These are phyloP conservation scores for Metroxylon sagu DNA, from an alignment of 176 grass and related monocot species.

Conservation along the genomic window DNA sequence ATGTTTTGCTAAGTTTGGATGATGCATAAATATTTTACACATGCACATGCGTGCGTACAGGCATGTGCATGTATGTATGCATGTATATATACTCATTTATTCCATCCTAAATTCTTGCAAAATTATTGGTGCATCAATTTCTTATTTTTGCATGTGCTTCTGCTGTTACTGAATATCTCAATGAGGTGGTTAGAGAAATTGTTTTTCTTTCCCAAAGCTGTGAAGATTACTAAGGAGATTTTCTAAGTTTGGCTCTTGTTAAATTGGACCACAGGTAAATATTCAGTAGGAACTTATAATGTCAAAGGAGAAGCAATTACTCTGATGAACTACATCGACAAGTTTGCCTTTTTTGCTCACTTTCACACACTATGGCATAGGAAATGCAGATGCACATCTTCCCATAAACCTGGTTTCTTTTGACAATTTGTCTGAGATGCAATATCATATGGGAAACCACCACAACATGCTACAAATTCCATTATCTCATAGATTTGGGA, in stretches of 20 bases:
- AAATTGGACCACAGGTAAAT: background rate
- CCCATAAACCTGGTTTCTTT: no score
- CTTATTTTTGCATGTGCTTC: no score
- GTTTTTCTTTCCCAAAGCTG: background rate
- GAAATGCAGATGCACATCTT: background rate
- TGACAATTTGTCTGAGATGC: background rate
- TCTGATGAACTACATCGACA: no score
- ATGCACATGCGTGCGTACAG: no score
- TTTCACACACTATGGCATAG: constrained; percentile 1
- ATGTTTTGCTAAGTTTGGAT: no score
- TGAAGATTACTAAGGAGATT: background rate
- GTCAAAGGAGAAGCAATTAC: background rate
- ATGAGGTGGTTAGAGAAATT: constrained; percentile 21
- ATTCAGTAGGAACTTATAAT: background rate
- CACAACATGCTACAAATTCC: background rate
- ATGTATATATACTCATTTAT: no score
- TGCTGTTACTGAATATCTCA: no score
- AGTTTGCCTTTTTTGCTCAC: background rate
- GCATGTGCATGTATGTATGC: no score
- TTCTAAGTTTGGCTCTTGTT: background rate
- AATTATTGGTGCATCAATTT: no score
- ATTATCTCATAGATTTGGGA: constrained; percentile 1
- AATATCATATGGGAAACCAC: background rate
- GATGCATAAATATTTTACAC: no score
- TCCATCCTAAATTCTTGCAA: no score